A percentile compares a stretch with the other conserved stretches of the same genome.
Conservation (phyloP, 345 rosid species). For the Pistacia atlantica region DNA sequence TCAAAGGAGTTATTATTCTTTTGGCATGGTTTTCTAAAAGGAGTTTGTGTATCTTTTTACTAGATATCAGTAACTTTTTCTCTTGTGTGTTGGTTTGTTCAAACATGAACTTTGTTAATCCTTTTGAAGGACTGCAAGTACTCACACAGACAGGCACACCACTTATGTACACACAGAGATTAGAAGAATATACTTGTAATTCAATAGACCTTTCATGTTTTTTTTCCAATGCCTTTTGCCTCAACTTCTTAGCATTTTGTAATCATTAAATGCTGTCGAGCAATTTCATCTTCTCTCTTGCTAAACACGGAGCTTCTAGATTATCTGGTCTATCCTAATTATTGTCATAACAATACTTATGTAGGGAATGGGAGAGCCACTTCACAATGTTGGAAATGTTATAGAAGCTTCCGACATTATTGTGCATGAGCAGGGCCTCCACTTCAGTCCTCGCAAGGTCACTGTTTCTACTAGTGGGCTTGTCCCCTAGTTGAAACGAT, state of each 20-base stretch:
- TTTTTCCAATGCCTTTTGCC: not conserved
- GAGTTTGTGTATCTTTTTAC: too few relatives aligned
- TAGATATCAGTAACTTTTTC: too few relatives aligned
- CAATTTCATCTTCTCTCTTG: not conserved
- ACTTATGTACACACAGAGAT: too few relatives aligned
- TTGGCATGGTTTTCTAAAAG: too few relatives aligned
- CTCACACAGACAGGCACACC: too few relatives aligned
- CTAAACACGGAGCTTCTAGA: conserved; percentile 8
- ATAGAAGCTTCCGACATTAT: conserved; percentile 80
- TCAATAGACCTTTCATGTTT: not conserved
- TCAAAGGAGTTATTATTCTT: too few relatives aligned
- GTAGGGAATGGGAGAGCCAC: conserved; percentile 99
- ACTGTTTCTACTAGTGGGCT: conserved; percentile 95
- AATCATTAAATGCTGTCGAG: not conserved
- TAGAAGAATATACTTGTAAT: not conserved
- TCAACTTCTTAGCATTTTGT: not conserved
- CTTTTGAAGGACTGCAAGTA: not conserved
- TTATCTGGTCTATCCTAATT: not conserved
- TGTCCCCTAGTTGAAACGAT: conserved; percentile 85
- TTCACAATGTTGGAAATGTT: conserved; percentile 80
- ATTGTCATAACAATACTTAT: conserved; percentile 16
- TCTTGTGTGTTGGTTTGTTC: not conserved
- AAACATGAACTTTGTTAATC: not conserved
- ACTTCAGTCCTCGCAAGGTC: conserved; percentile 93
- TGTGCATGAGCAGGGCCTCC: conserved; percentile 91